phyloP scores from a whole-genome alignment of 306 rosid species.

The Rosa multiflora region DNA sequence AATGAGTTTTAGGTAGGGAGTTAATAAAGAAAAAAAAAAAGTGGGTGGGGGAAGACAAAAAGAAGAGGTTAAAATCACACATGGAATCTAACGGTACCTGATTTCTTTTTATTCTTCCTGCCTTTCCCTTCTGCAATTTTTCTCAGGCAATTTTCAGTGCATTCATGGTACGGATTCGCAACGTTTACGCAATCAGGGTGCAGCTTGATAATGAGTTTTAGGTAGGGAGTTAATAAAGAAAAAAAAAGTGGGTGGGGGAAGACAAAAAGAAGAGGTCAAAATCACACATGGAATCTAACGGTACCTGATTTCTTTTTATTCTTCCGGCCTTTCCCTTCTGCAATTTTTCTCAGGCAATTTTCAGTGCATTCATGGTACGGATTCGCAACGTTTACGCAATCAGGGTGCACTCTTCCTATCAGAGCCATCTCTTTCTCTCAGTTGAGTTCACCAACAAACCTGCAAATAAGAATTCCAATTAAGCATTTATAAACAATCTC shows the following conservation, averaged over 20 bases:
- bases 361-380: constrained; percentile 93
- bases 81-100: constrained; percentile 39
- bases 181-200: constrained; percentile 59
- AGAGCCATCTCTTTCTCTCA: constrained; percentile 58
- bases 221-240: not conserved
- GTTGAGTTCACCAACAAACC: constrained; percentile 7
- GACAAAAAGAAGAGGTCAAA: not conserved
- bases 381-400: constrained; percentile 65
- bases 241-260: not conserved
- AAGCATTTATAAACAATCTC: not conserved
- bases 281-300: constrained; percentile 4
- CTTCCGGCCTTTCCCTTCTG: constrained; percentile 56
- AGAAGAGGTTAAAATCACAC: not conserved
- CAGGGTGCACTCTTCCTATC: constrained; percentile 46
- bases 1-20: not conserved
- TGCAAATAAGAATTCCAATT: not conserved
- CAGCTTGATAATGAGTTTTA: no score
- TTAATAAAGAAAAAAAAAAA: not conserved
- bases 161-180: constrained; percentile 87
- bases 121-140: constrained; percentile 65
- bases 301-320: constrained; percentile 57
- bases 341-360: constrained; percentile 54
- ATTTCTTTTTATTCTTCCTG: constrained; percentile 47
- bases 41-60: constrained; percentile 3
- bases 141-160: constrained; percentile 61